Evolutionary conservation across 2,329 filamentous ascomycete genomes (phyloP).

Genomic region (Corinectria fuckeliana): DNA sequence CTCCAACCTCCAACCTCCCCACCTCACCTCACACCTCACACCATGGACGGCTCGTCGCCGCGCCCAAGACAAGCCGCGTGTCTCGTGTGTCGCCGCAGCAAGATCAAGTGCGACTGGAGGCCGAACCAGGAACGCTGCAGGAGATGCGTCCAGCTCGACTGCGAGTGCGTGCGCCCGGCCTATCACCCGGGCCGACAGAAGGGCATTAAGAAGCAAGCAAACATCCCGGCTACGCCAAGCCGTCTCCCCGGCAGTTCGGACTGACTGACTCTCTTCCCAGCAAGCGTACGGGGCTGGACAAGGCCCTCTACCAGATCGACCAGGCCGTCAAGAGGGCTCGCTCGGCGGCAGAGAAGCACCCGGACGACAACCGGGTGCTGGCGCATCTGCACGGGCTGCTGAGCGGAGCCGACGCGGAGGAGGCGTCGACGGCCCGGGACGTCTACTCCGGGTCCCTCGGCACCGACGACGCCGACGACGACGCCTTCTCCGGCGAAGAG

Average conservation of each 20-base stretch:
- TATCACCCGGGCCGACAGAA: slow-evolving; percentile 77
- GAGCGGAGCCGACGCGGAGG: slow-evolving; percentile 35
- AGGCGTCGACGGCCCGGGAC: slow-evolving; percentile 26
- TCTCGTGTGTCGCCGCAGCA: slow-evolving; percentile 69
- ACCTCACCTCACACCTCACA: not conserved
- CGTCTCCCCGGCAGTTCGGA: not conserved
- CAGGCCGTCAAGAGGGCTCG: slow-evolving; percentile 68
- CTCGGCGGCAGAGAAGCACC: slow-evolving; percentile 48
- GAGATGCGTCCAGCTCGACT: slow-evolving; percentile 63
- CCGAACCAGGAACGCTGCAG: slow-evolving; percentile 61
- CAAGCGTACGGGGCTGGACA: slow-evolving; percentile 76
- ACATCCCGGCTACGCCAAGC: not conserved
- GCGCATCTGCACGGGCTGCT: slow-evolving; percentile 51
- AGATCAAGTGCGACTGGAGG: slow-evolving; percentile 70
- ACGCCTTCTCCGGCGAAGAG: slow-evolving; percentile 43
- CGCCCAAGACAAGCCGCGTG: slow-evolving; percentile 59
- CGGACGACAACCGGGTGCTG: slow-evolving; percentile 55
- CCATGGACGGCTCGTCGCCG: slow-evolving; percentile 35
- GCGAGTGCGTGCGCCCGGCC: slow-evolving; percentile 72
- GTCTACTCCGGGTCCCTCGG: slow-evolving; percentile 17
- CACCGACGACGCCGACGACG: slow-evolving; percentile 38
- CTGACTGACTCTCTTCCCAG: slow-evolving; percentile 49
- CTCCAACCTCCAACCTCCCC: not conserved
- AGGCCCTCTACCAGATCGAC: slow-evolving; percentile 76
- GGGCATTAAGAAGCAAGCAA: slow-evolving; percentile 74